Conservation (phyloP, 2,329 filamentous ascomycete genomes). For the Neofusicoccum cordaticola region DNA sequence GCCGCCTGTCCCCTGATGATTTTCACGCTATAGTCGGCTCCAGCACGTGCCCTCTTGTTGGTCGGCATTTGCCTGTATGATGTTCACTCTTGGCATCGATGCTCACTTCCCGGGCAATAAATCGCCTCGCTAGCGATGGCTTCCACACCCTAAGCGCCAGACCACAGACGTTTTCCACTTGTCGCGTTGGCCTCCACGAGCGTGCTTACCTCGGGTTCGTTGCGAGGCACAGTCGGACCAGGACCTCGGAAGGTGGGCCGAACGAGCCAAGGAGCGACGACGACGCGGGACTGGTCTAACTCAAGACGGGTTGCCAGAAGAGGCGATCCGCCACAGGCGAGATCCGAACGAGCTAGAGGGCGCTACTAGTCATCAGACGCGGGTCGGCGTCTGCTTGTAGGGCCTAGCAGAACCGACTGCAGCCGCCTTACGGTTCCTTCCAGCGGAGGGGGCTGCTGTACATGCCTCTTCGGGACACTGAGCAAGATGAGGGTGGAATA, state of each 20-base stretch:
- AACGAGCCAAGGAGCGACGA: not conserved
- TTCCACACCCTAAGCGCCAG: not conserved
- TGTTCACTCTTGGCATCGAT: not conserved
- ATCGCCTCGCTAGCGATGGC: not conserved
- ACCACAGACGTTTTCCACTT: not conserved
- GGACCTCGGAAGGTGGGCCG: not conserved
- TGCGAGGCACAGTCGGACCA: not conserved
- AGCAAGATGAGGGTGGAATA: slow-evolving; percentile 2
- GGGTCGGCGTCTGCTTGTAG: slow-evolving; percentile 3
- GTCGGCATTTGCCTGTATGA: not conserved
- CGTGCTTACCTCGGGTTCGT: not conserved
- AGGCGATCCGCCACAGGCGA: slow-evolving; percentile 12
- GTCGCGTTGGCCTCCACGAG: not conserved
- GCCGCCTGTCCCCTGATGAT: slow-evolving; percentile 2
- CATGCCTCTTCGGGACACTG: not conserved
- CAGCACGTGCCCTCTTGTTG: not conserved
- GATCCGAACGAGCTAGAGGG: not conserved
- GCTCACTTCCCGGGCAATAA: not conserved
- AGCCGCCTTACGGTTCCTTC: not conserved
- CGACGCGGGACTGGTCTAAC: not conserved
- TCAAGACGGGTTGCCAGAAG: slow-evolving; percentile 1
- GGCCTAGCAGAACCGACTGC: not conserved
- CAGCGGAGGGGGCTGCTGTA: not conserved
- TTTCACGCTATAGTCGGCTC: not conserved
- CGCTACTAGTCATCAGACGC: slow-evolving; percentile 2